Base-by-base conservation (phyloP, 768 basidiomycete genomes). In the Trichaptum fuscoviolaceum region DNA sequence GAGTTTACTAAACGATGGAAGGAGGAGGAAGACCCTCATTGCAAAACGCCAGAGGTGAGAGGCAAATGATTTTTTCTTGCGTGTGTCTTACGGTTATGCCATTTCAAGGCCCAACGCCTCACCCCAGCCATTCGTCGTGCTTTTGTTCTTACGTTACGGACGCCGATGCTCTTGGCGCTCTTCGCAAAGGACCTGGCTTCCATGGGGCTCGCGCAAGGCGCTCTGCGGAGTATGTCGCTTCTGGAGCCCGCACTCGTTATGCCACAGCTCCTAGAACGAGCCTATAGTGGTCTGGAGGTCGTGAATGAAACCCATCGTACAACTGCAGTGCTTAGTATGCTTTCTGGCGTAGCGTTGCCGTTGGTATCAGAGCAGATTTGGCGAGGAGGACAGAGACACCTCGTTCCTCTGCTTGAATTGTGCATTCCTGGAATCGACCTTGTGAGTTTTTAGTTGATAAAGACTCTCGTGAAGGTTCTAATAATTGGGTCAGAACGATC, bases 251-350 rank as follows among this genome's bases (percentile, higher is more conserved):
- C 83, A 20, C 78, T 96, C 35, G 84, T 98, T 70, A 91, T 99
- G 88, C 95, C 95, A 2, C 89, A 94, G 57, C 80, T 98, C 15
- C 82, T 99, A 25, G 96, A 97, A 72, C 86, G 95, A 34, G 93
- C 94, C 0, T 95, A 96, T 69, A 84, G 91, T 42, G 95, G 95
- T 0, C 80, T 99, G n/a, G 95, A 97, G 74, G 88, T 90, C 12
- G 85, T 98, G 20, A 95, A 96, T 69, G 96, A 98, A 81, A 99
- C 96, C 0, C 94, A 97, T 74, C 82, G 96, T 57, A 97, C 96
- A 4, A 95, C 94, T 1, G 92, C 96, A 0, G 93, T 94, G 10
- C 81, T 98, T 59, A 92, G 90, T 63, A 91, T 92, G 75, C 83
- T 98, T 30, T 85, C 91, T 23, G 88, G 87, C 1, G 86, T 95